Base-by-base conservation (phyloP, 2,329 filamentous ascomycete genomes). In the Fusarium xyrophilum region DNA sequence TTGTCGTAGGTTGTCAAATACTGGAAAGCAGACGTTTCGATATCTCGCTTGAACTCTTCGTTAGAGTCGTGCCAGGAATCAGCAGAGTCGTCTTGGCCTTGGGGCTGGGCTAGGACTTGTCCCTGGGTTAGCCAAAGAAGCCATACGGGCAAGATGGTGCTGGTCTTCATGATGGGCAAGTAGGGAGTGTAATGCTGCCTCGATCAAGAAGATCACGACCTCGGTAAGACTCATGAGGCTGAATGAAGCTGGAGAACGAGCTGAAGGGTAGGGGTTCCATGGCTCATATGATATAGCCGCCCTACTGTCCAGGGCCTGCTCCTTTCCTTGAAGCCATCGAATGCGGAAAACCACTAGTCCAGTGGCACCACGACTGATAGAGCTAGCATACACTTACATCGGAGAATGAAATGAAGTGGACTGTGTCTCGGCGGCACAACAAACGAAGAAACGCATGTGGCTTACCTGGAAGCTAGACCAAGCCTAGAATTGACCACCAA, bases 61-160 rank as follows among this genome's bases (percentile, higher is more conserved):
- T 71, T 62, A 19, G 62, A 60, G 47, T 60, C 63, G 19, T 57
- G 47, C 46, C 19, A 47, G 36, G 57, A 38, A 35, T 52, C 61
- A 44, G 53, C 51, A 19, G 57, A 53, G 42, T 38, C 48, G 30
- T 58, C 63, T 25, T 58, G 44, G 19, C 33, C 50, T 39, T 56
- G 54, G 19, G 71, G 70, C 23, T 73, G 55, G 38, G 60, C 68
- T 50, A 70, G 55, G 25, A 55, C 73, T 65, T 75, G 73, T 47
- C 60, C 67, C 38, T 68, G 62, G 19, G 69, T 74, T 63, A 75
- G 73, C 69, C 71, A 74, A 46, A 75, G 57, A 52, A 75, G 65
- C 73, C 73, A 75, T 63, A 72, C 23, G 43, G 73, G 70, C 48
- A 75, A 52, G 28, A 69, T 43, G 23, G 35, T 65, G 28, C 59